These are phyloP conservation scores for Sherardia arvensis DNA, from an alignment of 257 asterid species.

Conservation along the genomic window DNA sequence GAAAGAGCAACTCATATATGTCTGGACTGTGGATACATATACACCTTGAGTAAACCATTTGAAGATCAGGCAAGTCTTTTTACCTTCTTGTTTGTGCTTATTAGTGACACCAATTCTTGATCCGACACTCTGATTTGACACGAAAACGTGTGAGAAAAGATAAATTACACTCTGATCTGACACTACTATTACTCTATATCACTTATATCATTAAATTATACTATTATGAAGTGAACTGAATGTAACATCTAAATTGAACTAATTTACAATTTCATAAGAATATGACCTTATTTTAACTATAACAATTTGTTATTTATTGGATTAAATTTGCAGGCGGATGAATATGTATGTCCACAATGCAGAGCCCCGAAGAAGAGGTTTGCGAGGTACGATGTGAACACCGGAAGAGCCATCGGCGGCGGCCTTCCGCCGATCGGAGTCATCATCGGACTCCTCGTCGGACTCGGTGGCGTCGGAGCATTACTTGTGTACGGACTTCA, in stretches of 20 bases:
- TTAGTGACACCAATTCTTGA: no score
- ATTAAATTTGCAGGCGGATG: constrained; percentile 78
- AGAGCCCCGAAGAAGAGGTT: constrained; percentile 97
- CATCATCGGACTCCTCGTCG: constrained; percentile 68
- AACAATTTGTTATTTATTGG: no score
- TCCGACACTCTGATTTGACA: no score
- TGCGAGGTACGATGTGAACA: constrained; percentile 69
- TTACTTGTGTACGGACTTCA: constrained; percentile 84
- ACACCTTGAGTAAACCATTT: constrained; percentile 66
- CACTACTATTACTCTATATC: no score
- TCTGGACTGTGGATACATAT: constrained; percentile 94
- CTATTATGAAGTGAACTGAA: no score
- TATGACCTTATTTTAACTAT: no score
- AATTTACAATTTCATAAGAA: not conserved
- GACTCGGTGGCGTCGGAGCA: constrained; percentile 87
- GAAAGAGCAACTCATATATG: constrained; percentile 92
- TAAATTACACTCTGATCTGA: no score
- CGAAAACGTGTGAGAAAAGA: no score
- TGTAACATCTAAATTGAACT: not conserved
- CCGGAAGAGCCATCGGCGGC: constrained; percentile 82
- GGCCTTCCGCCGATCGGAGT: constrained; percentile 90
- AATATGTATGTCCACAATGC: constrained; percentile 84
- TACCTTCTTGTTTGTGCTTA: not conserved
- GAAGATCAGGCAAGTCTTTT: constrained; percentile 85
- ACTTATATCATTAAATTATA: no score